Conservation (phyloP, 2,329 filamentous ascomycete genomes). For the Penicillium glabrum region DNA sequence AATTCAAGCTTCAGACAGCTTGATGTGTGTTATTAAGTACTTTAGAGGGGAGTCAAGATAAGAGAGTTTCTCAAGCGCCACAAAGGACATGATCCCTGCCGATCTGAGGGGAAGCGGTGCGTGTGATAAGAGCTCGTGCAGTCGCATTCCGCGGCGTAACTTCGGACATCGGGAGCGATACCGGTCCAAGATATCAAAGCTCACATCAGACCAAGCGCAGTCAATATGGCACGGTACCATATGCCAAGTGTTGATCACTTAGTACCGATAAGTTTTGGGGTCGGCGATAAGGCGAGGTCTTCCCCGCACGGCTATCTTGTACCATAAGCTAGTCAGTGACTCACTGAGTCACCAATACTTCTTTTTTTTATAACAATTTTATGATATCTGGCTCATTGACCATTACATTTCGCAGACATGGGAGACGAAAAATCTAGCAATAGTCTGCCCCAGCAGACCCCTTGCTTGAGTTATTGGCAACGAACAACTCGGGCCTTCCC, state of each 20-base stretch:
- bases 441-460: constrained; percentile 22
- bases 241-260: not conserved
- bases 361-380: not conserved
- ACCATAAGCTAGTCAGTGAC: not conserved
- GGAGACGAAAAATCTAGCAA: constrained; percentile 9
- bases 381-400: too few relatives aligned
- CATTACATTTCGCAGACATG: not conserved
- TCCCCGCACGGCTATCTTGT: constrained; percentile 1
- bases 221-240: constrained; percentile 2
- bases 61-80: not conserved
- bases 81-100: not conserved
- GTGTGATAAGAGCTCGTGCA: constrained; percentile 8
- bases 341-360: not conserved
- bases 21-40: not conserved
- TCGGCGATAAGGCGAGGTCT: not conserved
- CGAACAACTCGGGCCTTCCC: constrained; percentile 22
- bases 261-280: not conserved
- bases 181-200: not conserved
- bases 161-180: not conserved
- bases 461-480: constrained; percentile 38
- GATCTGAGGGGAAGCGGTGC: constrained; percentile 10
- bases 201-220: not conserved
- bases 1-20: not conserved
- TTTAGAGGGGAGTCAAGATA: not conserved
- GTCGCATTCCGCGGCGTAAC: not conserved